Evolutionary conservation across 306 rosid species (phyloP).

Genomic region (Glycine soja): DNA sequence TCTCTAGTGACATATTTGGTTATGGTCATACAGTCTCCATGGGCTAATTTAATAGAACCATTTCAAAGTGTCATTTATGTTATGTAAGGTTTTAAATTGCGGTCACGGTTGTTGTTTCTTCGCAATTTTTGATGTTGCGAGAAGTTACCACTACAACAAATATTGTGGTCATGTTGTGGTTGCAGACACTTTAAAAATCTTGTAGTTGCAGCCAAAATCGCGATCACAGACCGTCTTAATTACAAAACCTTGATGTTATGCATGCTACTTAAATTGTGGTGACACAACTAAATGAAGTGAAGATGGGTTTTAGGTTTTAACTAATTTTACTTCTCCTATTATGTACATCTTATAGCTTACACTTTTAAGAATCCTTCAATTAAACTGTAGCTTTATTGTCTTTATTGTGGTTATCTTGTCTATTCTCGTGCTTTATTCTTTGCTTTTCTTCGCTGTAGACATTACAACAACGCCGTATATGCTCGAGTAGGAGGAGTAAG

Average conservation of each 20-base stretch:
- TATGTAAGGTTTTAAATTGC: neutral
- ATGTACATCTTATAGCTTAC: neutral
- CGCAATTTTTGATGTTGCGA: no score
- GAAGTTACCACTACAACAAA: no score
- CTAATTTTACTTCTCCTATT: neutral
- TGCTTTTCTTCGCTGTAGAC: conserved; percentile 56
- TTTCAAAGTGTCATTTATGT: neutral
- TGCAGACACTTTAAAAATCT: no score
- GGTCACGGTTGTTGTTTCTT: neutral
- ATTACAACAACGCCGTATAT: conserved; percentile 79
- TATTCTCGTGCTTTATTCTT: neutral
- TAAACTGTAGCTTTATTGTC: neutral
- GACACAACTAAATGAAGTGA: neutral
- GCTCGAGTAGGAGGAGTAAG: conserved; percentile 89
- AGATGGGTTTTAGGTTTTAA: conserved; percentile 1
- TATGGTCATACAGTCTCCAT: no score
- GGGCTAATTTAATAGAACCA: neutral
- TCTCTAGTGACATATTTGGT: neutral
- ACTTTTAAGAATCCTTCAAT: neutral
- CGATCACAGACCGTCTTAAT: no score
- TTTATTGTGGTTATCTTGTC: conserved; percentile 22
- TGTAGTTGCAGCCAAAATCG: no score
- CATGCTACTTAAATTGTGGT: neutral
- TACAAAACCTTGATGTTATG: no score
- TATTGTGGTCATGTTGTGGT: no score